A percentile compares a stretch with the other conserved stretches of the same genome.
phyloP scores from a whole-genome alignment of 176 grass and related monocot genomes.

The Carex pumila region DNA sequence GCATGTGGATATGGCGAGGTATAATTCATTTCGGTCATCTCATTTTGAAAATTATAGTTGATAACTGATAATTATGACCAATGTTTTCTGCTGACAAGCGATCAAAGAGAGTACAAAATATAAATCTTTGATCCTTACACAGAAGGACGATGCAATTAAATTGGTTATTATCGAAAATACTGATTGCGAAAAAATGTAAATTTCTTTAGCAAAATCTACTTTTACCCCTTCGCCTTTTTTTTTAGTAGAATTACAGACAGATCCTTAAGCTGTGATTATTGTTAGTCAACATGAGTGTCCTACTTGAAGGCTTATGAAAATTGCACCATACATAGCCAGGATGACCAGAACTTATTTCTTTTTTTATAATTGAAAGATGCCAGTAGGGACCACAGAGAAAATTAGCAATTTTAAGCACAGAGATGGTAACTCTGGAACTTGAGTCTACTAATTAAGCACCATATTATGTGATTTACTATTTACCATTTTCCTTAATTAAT shows the following conservation, averaged over 20 bases:
- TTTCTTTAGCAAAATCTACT: background rate
- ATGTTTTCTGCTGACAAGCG: background rate
- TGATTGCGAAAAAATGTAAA: background rate
- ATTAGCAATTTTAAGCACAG: background rate
- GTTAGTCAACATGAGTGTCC: background rate
- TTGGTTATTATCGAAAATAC: background rate
- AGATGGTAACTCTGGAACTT: background rate
- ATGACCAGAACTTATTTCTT: background rate
- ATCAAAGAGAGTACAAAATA: background rate
- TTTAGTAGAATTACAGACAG: background rate
- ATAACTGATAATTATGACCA: background rate
- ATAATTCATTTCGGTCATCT: background rate
- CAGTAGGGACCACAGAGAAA: background rate
- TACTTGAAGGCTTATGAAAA: background rate
- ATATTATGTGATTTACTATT: background rate
- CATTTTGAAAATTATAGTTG: background rate
- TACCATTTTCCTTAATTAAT: background rate
- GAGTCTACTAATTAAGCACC: background rate
- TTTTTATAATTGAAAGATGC: background rate
- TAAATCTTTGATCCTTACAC: background rate
- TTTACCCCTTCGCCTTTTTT: background rate
- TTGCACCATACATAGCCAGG: background rate
- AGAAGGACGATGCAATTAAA: background rate
- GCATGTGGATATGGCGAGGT: slow-evolving; percentile 94
- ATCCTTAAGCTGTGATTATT: background rate